Evolutionary conservation across 2,329 filamentous ascomycete species (phyloP), one percentile per base, ranked within the genome.

Genomic region (Xylariaceae sp.): DNA sequence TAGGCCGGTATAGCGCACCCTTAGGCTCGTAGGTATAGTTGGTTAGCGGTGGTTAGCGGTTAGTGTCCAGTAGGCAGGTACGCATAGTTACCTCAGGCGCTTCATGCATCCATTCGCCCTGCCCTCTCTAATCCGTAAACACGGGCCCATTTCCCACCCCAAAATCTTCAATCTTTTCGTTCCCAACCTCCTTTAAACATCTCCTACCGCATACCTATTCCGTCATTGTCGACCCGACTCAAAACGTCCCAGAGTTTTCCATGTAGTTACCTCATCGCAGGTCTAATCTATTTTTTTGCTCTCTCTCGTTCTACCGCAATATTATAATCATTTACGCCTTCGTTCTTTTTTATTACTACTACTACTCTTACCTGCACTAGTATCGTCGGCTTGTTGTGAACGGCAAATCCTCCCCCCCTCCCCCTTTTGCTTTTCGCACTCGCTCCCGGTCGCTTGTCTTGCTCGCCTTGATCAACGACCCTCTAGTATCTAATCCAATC

Each of bases 111-210:
- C 51, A 51, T 41, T n/a, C 11, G 41, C 41, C 41, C 41, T 53
- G 56, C 59, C 34, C 54, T 59, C 54, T 41, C 57, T 10, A 50
- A 53, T 37, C 53, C 51, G 48, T 53, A 50, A 63, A 53, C 58
- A 47, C 47, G 41, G 41, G 44, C 44, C 47, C 53, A 56, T 57
- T 50, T 56, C 47, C 59, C 54, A 51, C 55, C 57, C 59, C 55
- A 53, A 62, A 60, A 58, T 56, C 47, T 61, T 53, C 62, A 56
- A 49, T 39, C 55, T 52, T 35, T 18, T 57, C 56, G 57, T 56
- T 64, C 61, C 57, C 63, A 64, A 58, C 56, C 59, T 63, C 53
- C 55, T 58, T 61, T 51, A 50, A 65, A 59, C 61, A 64, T 61
- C 57, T 61, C 61, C 55, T 37, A 56, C 59, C 50, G 49, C 56